Percentiles rank a stretch among this genome's conserved stretches.
Conservation (phyloP, 2,329 filamentous ascomycete genomes). For the Lomentospora prolificans region DNA sequence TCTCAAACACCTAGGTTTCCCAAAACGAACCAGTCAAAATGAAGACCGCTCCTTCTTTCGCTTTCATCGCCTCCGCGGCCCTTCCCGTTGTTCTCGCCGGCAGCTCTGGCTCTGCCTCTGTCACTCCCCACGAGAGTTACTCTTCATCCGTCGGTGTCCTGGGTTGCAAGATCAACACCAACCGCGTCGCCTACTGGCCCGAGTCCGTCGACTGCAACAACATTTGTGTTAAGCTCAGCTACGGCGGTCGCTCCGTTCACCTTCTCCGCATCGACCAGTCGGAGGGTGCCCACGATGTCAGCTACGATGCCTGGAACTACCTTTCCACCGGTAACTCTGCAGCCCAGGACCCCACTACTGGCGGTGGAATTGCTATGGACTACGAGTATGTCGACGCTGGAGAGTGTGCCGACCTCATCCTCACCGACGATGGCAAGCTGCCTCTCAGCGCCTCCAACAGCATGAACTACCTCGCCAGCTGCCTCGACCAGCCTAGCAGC, state of each 20-base stretch:
- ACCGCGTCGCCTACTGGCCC: conserved; percentile 54
- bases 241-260: conserved; percentile 38
- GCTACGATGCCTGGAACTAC: conserved; percentile 53
- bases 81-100: not conserved
- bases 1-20: not conserved
- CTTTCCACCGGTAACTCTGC: conserved; percentile 41
- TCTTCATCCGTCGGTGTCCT: conserved; percentile 48
- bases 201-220: conserved; percentile 40
- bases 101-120: conserved; percentile 21
- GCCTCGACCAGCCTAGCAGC: conserved; percentile 32
- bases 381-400: conserved; percentile 37
- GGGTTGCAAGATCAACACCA: conserved; percentile 50
- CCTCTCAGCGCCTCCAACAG: conserved; percentile 46
- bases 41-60: conserved; percentile 2
- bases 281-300: conserved; percentile 46
- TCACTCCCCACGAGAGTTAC: conserved; percentile 47
- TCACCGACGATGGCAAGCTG: conserved; percentile 37
- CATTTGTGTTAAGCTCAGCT: conserved; percentile 44
- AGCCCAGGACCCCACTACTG: conserved; percentile 30
- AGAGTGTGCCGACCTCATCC: conserved; percentile 40
- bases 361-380: conserved; percentile 41
- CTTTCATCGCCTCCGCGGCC: conserved; percentile 1
- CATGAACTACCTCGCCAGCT: conserved; percentile 42
- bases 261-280: conserved; percentile 50
- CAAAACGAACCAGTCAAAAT: not conserved